Evolutionary conservation across 352 stramenopile species (phyloP), one percentile per base, ranked within the genome.

Genomic region (Aphanomyces invadans): DNA sequence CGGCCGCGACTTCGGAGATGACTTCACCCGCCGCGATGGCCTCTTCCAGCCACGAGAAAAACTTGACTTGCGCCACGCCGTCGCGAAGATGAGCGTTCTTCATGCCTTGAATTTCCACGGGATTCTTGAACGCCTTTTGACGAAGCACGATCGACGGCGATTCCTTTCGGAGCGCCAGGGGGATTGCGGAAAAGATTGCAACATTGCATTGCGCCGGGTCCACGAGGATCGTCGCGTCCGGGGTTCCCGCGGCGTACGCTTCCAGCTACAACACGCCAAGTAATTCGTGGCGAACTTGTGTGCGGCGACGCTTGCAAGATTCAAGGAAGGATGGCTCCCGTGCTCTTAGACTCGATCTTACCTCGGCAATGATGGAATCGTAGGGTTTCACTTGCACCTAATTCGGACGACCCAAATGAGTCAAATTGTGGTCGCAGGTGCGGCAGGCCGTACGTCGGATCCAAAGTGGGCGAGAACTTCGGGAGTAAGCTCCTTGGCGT

Each of bases 81-180:
- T 99, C 97, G 32, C 96, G 91, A 68, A 98, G 83, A 67, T 99
- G 96, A 1, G 92, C 90, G 38, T 92, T 77, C 39, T 87, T 83
- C 86, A 99, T 98, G 15, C 95, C 95, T 69, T 95, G 79, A 65
- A 99, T 96, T 74, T 99, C 97, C 1, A 89, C 81, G 2, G 75
- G 55, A 60, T 95, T 99, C 74, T 99, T 99, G 70, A 96, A 91
- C 19, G 92, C 90, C 71, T 93, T 93, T 31, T 91, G 83, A 2
- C 73, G 73, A 81, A 92, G 89, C 9, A 93, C 80, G 4, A 92
- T 73, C 25, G 83, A 95, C 10, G 77, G 85, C 19, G 76, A 74
- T 54, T 93, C 83, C 69, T 89, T 87, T 23, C 86, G 83, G 59
- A 87, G 89, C 10, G 66, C 72, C 21, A 79, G 65, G 3, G 86